These are phyloP conservation scores for Leccinum longicurvipes DNA, from an alignment of 768 basidiomycete species.

Conservation along the genomic window DNA sequence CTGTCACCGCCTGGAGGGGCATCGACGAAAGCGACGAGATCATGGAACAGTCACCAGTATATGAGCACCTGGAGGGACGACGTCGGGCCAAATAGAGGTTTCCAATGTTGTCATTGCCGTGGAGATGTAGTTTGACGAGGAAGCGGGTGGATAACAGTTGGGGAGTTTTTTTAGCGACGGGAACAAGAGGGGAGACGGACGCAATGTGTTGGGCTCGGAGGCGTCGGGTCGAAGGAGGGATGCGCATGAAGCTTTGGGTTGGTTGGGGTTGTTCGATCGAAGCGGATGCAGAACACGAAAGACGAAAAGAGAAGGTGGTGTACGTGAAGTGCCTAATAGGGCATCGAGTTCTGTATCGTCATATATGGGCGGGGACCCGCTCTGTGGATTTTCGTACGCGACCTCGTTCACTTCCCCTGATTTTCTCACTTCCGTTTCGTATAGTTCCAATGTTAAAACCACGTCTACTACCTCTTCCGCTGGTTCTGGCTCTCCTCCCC, in stretches of 20 bases:
- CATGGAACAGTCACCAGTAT: slow-evolving; percentile 74
- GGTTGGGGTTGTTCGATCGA: no score
- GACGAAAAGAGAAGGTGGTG: no score
- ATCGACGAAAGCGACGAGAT: slow-evolving; percentile 56
- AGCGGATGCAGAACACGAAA: no score
- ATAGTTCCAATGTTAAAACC: no score
- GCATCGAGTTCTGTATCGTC: no score
- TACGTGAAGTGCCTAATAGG: no score
- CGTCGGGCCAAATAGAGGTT: slow-evolving; percentile 99
- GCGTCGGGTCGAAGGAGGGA: slow-evolving; percentile 57
- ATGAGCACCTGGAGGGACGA: slow-evolving; percentile 88
- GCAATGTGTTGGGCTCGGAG: slow-evolving; percentile 44
- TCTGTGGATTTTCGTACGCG: no score
- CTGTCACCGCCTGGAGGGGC: slow-evolving; percentile 25
- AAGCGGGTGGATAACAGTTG: slow-evolving; percentile 41
- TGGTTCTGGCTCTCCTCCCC: no score
- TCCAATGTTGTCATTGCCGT: slow-evolving; percentile 89
- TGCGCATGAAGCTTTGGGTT: slow-evolving; percentile 70
- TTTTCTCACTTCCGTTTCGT: no score
- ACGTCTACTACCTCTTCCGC: no score
- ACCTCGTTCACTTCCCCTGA: no score
- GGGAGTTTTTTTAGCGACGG: slow-evolving; percentile 39
- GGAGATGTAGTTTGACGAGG: slow-evolving; percentile 47
- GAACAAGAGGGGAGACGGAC: slow-evolving; percentile 31
- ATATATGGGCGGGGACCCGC: no score